A percentile compares a stretch with the other conserved stretches of the same genome.
Evolutionary conservation across 306 rosid genomes (phyloP).

Genomic region (Datisca glomerata): DNA sequence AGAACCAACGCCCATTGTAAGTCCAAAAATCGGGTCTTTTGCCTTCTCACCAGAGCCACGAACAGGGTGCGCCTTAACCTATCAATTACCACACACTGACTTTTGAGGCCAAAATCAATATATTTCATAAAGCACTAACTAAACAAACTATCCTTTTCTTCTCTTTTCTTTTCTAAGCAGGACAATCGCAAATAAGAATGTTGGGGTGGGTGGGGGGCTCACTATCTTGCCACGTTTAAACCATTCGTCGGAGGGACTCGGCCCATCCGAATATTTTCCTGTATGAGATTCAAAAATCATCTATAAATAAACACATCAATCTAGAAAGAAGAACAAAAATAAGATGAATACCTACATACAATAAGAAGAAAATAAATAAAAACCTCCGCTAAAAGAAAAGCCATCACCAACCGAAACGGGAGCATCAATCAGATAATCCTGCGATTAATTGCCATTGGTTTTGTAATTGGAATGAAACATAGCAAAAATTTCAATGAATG

Average conservation of each 20-base stretch:
- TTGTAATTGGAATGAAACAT: background rate
- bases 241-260: constrained; percentile 85
- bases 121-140: too few relatives aligned
- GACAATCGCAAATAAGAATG: too few relatives aligned
- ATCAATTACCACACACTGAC: too few relatives aligned
- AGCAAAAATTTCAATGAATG: background rate
- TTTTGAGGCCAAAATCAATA: too few relatives aligned
- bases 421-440: constrained; percentile 79
- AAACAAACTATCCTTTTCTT: too few relatives aligned
- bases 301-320: background rate
- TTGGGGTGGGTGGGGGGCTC: constrained; percentile 11
- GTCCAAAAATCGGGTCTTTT: constrained; percentile 83
- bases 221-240: constrained; percentile 75
- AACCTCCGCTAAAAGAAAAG: constrained; percentile 84
- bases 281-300: constrained; percentile 7
- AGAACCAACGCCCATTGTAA: constrained; percentile 59
- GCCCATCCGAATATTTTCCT: constrained; percentile 83
- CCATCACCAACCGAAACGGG: constrained; percentile 75
- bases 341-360: too few relatives aligned
- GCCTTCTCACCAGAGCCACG: constrained; percentile 61
- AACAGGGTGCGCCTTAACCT: constrained; percentile 62
- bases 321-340: background rate
- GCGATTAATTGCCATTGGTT: constrained; percentile 1
- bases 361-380: background rate
- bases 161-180: too few relatives aligned